These are phyloP conservation scores for Plectosphaerella sp. DNA, from an alignment of 2,329 filamentous ascomycete genomes.

Conservation along the genomic window DNA sequence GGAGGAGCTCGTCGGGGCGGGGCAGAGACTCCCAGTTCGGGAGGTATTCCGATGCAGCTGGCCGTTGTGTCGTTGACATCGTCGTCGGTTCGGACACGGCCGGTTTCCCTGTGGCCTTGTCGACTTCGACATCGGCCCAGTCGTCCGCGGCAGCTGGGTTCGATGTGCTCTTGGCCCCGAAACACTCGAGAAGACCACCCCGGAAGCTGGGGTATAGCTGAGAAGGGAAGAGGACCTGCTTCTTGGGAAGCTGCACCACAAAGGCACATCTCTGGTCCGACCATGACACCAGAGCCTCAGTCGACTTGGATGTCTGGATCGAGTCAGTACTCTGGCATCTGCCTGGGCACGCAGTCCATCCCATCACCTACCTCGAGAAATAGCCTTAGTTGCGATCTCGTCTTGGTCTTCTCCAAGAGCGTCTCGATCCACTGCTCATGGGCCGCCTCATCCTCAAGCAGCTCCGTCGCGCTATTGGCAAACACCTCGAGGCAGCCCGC, in stretches of 20 bases:
- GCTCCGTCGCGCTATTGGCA: constrained; percentile 28
- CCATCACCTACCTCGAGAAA: constrained; percentile 28
- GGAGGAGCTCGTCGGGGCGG: constrained; percentile 42
- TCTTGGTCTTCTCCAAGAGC: constrained; percentile 29
- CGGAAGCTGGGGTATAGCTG: constrained; percentile 31
- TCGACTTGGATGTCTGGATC: constrained; percentile 10
- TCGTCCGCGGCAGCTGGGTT: constrained; percentile 24
- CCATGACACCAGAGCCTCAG: constrained; percentile 21
- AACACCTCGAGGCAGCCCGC: constrained; percentile 33
- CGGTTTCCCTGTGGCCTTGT: constrained; percentile 18
- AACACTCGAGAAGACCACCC: constrained; percentile 27
- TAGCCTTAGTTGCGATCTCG: constrained; percentile 22
- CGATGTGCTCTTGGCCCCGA: constrained; percentile 18
- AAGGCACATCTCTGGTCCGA: constrained; percentile 12
- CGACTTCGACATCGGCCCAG: constrained; percentile 38
- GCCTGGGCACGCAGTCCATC: not conserved
- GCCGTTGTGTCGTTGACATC: not conserved
- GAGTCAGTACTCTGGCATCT: not conserved
- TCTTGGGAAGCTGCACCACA: constrained; percentile 31
- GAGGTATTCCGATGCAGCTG: constrained; percentile 23
- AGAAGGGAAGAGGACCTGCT: constrained; percentile 19
- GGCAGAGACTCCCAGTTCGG: constrained; percentile 35
- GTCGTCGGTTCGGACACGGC: constrained; percentile 6
- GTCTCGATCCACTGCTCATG: constrained; percentile 36
- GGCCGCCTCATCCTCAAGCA: constrained; percentile 33